Percentiles rank a stretch among this genome's conserved stretches.
phyloP scores from a whole-genome alignment of 495 filamentous ascomycete genomes.

The Penicillium flavigenum region DNA sequence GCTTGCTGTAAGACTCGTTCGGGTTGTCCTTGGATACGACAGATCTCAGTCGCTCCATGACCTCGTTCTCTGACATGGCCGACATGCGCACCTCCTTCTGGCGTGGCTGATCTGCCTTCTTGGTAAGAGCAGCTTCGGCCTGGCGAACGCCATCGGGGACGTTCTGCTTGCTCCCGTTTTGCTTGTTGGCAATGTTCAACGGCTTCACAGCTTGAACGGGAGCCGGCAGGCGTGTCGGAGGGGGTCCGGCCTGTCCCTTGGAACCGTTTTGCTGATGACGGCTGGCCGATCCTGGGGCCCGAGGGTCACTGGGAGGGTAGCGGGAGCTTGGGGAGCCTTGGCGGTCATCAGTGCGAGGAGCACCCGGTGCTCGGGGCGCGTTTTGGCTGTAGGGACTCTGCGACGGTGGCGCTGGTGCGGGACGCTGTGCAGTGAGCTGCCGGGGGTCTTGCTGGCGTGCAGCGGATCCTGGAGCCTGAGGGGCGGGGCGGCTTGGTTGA shows the following conservation, averaged over 20 bases:
- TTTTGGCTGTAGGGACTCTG: constrained; percentile 31
- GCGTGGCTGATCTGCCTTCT: constrained; percentile 64
- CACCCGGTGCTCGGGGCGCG: constrained; percentile 21
- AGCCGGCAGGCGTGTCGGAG: constrained; percentile 57
- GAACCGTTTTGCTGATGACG: constrained; percentile 39
- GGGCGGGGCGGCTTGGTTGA: constrained; percentile 72
- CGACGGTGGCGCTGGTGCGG: constrained; percentile 55
- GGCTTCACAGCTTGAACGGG: constrained; percentile 76
- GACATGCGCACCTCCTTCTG: constrained; percentile 95
- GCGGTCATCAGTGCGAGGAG: constrained; percentile 31
- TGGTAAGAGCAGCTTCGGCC: constrained; percentile 75
- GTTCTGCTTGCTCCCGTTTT: constrained; percentile 46
- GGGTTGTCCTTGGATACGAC: constrained; percentile 93
- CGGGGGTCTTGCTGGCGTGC: constrained; percentile 44
- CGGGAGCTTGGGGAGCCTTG: constrained; percentile 36
- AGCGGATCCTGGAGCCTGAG: constrained; percentile 49
- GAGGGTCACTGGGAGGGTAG: constrained; percentile 39
- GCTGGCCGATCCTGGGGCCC: constrained; percentile 48
- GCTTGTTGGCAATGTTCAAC: constrained; percentile 84
- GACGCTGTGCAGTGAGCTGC: constrained; percentile 54
- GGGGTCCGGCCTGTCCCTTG: constrained; percentile 41
- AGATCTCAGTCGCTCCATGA: constrained; percentile 90
- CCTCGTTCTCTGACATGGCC: constrained; percentile 92
- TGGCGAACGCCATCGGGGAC: constrained; percentile 68
- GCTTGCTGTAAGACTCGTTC: constrained; percentile 89